Evolutionary conservation across 75 land plant genomes (phyloP).

Genomic region (Picea sitchensis): DNA sequence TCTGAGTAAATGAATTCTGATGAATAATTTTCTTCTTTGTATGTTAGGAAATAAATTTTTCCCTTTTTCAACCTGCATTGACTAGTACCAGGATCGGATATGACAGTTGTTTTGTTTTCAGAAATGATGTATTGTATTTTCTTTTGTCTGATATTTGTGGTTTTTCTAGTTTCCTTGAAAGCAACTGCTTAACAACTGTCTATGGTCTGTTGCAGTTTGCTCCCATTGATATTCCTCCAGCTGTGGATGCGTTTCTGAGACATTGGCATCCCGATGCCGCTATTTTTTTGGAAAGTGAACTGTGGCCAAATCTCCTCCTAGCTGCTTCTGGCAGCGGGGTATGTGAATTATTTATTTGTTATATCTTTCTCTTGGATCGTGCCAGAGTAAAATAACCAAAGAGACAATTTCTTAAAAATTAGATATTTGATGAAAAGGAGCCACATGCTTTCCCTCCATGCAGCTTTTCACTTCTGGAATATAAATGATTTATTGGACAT

Average conservation of each 20-base stretch:
- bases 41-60: neutral
- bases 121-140: neutral
- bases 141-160: neutral
- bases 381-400: neutral
- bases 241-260: constrained; percentile 68
- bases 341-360: constrained; percentile 15
- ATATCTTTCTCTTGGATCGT: neutral
- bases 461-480: no score
- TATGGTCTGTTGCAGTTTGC: constrained; percentile 58
- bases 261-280: constrained; percentile 85
- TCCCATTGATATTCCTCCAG: constrained; percentile 78
- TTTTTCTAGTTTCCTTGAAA: neutral
- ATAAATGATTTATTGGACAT: no score
- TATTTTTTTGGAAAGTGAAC: constrained; percentile 90
- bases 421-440: constrained; percentile 5
- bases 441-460: no score
- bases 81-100: neutral
- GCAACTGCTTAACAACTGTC: neutral
- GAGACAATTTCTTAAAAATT: neutral
- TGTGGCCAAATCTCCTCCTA: constrained; percentile 95
- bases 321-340: constrained; percentile 72
- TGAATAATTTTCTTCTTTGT: neutral
- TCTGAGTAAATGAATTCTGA: neutral
- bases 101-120: neutral
- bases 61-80: no score